These are phyloP conservation scores for Auricularia sp. DNA, from an alignment of 768 basidiomycete species.

Conservation along the genomic window DNA sequence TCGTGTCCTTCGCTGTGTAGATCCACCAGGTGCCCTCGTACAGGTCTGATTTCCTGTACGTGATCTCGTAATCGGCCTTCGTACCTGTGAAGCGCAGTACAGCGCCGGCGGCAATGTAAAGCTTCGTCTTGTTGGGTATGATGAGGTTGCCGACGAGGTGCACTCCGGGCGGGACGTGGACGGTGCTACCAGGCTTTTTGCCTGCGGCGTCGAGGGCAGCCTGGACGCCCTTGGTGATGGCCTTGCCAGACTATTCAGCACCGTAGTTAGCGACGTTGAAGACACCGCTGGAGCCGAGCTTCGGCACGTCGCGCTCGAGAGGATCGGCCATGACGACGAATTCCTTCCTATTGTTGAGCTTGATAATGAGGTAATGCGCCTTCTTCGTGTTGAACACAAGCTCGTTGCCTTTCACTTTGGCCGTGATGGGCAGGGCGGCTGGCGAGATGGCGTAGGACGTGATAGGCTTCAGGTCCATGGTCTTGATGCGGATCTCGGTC, in stretches of 20 bases:
- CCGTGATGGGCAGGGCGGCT: neutral
- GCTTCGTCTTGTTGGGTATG: neutral
- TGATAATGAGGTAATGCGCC: neutral
- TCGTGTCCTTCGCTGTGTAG: neutral
- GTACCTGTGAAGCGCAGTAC: neutral
- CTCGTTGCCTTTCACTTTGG: neutral
- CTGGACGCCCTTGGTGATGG: neutral
- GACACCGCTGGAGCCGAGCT: neutral
- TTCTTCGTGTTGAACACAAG: neutral
- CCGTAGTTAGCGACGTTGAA: neutral
- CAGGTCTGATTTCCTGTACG: neutral
- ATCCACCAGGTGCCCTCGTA: neutral
- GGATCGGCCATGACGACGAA: neutral
- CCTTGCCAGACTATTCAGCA: neutral
- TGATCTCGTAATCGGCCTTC: neutral
- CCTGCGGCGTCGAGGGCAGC: neutral
- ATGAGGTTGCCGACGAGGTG: neutral
- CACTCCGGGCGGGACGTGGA: neutral
- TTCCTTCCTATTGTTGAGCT: neutral
- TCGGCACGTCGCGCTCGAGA: neutral
- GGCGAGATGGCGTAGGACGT: neutral
- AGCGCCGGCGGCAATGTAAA: neutral
- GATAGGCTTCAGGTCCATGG: neutral
- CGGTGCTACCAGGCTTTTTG: neutral
- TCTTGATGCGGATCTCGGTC: neutral